Evolutionary conservation across 805 yeast species (phyloP).

Genomic region (Metschnikowia kofuensis): DNA sequence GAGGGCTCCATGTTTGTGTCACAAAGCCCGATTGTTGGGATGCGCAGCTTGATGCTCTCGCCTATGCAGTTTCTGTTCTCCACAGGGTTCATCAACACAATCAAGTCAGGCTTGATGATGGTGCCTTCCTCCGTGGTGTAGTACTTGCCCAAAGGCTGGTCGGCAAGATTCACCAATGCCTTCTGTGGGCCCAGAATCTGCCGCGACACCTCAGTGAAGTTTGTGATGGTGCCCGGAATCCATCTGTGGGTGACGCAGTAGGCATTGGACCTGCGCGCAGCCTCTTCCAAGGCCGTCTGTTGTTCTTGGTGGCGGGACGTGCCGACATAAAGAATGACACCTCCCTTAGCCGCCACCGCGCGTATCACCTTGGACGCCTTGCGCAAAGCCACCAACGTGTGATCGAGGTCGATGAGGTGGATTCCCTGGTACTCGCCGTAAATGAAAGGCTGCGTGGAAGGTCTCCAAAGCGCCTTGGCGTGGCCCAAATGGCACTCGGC

Average conservation of each 20-base stretch:
- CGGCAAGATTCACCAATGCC: conserved; percentile 70
- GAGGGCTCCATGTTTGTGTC: conserved; percentile 94
- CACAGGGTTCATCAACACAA: conserved; percentile 81
- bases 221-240: conserved; percentile 94
- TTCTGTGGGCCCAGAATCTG: conserved; percentile 35
- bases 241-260: conserved; percentile 81
- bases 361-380: conserved; percentile 84
- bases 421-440: conserved; percentile 89
- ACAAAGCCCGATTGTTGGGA: conserved; percentile 91
- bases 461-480: conserved; percentile 72
- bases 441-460: conserved; percentile 79
- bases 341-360: conserved; percentile 81
- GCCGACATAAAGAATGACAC: conserved; percentile 81
- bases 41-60: conserved; percentile 77
- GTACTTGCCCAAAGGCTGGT: conserved; percentile 59
- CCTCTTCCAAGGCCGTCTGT: conserved; percentile 67
- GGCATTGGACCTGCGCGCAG: conserved; percentile 75
- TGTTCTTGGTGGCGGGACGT: conserved; percentile 68
- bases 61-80: conserved; percentile 77
- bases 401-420: conserved; percentile 85
- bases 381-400: conserved; percentile 70
- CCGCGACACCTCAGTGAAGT: conserved; percentile 68
- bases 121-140: conserved; percentile 46
- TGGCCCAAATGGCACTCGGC: conserved; percentile 97
- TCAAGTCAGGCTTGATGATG: conserved; percentile 82